Conservation (phyloP, 164 flowering plant species). For the Houttuynia cordata region DNA sequence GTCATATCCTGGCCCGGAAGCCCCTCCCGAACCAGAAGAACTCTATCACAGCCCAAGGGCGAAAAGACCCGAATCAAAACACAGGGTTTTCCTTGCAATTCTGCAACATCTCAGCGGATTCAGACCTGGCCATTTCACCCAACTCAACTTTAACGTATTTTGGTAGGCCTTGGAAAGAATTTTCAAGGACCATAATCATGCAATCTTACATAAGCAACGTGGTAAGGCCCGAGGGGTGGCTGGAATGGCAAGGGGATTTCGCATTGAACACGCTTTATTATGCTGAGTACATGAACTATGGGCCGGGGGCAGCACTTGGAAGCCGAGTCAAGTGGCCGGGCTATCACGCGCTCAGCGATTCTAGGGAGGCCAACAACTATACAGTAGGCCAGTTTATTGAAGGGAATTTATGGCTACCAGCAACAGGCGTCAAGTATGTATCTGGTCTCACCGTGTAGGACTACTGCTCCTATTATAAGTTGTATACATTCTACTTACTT, state of each 20-base stretch:
- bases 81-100: constrained; percentile 76
- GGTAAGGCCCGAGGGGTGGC: constrained; percentile 72
- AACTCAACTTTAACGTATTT: constrained; percentile 48
- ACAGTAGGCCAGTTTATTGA: constrained; percentile 62
- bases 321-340: constrained; percentile 79
- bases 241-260: constrained; percentile 52
- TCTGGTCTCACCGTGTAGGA: constrained; percentile 30
- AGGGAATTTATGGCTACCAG: constrained; percentile 75
- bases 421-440: constrained; percentile 59
- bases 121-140: constrained; percentile 23
- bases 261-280: constrained; percentile 50
- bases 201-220: constrained; percentile 38
- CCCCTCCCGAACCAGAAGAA: constrained; percentile 72
- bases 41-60: constrained; percentile 80
- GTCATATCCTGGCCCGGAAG: constrained; percentile 41
- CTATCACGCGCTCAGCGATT: constrained; percentile 22
- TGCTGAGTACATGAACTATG: constrained; percentile 64
- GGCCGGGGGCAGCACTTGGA: constrained; percentile 50
- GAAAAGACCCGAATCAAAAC: constrained; percentile 48
- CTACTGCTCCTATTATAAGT: no score
- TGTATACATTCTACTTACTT: no score
- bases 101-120: constrained; percentile 56
- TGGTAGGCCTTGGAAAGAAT: constrained; percentile 82
- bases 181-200: constrained; percentile 61
- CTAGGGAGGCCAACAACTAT: constrained; percentile 35